phyloP scores from a whole-genome alignment of 257 asterid species.

The Parsonsia alboflavescens region DNA sequence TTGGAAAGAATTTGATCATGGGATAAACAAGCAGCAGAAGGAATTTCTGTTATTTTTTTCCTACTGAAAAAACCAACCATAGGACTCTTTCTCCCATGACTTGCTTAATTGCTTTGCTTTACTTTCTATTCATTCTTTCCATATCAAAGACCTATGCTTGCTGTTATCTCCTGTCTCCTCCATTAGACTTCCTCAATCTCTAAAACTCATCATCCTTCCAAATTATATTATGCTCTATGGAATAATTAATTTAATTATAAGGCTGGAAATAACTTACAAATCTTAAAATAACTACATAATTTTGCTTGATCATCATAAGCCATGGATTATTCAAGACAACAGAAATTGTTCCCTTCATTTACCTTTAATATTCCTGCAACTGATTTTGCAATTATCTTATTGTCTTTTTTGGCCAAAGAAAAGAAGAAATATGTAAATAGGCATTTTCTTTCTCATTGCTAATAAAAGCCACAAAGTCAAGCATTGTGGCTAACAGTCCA shows the following conservation, averaged over 20 bases:
- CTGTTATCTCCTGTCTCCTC: background rate
- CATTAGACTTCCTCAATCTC: background rate
- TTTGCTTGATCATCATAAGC: background rate
- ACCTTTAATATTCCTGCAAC: background rate
- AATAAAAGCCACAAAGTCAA: background rate
- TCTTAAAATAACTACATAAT: background rate
- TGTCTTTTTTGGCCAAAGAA: background rate
- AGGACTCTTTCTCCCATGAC: background rate
- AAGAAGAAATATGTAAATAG: background rate
- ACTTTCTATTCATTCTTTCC: background rate
- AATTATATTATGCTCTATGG: background rate
- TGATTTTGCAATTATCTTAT: background rate
- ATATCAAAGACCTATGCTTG: background rate
- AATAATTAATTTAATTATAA: background rate
- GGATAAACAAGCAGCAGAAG: background rate
- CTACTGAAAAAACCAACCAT: background rate
- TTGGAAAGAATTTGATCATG: background rate
- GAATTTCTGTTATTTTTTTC: background rate
- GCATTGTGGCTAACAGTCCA: too few relatives aligned
- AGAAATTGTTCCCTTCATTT: background rate
- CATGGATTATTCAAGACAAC: background rate
- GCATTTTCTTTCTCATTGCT: background rate
- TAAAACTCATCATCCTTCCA: background rate
- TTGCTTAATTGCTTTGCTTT: slow-evolving; percentile 3
- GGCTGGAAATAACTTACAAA: background rate